Base-by-base conservation (phyloP, 805 yeast species). In the Ogataea angusta region DNA sequence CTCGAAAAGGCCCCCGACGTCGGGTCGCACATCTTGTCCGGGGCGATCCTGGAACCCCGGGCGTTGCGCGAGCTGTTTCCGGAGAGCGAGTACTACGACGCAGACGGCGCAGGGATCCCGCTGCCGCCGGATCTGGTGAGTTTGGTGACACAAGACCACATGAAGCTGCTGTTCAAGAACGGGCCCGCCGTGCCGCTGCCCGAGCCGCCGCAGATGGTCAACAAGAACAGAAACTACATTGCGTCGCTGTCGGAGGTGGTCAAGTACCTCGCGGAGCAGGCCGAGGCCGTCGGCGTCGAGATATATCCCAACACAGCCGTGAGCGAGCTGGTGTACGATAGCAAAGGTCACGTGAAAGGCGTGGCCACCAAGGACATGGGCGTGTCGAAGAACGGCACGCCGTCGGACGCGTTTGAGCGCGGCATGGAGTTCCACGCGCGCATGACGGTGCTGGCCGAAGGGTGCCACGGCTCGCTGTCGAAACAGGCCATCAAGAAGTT, bases 351-450 rank as follows among this genome's bases (percentile, higher is more conserved):
- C 6, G 85, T 93, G 17, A 74, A 73, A 44, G 99, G 99, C 45
- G 90, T 91, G 4, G 96, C 96, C 5, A 93, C 99, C 2, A 85
- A 84, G 52, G 99, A 93, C 62, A 77, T 83, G 80, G 99, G 99
- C 12, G 67, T 93, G 13, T 74, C 80, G 36, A 82, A 79, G 51
- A 64, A 73, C 42, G 96, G 96, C 14, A 59, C 68, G 24, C 95
- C 96, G 22, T 85, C 82, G 54, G 85, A 76, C 48, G 70, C 77
- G n/a, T 93, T 87, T 63, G 96, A 93, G 64, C 75, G 95, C 49
- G 99, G 99, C 18, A 86, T 93, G 96, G 98, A 88, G 63, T 93
- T 93, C 63, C 93, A 83, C 52, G 87, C 99, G 4, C 78, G 93
- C 53, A 71, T 82, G 45, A 90, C 97, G 0, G 84, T 93, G 13